phyloP scores from a whole-genome alignment of 352 stramenopile species.

The Pythium chondricola region DNA sequence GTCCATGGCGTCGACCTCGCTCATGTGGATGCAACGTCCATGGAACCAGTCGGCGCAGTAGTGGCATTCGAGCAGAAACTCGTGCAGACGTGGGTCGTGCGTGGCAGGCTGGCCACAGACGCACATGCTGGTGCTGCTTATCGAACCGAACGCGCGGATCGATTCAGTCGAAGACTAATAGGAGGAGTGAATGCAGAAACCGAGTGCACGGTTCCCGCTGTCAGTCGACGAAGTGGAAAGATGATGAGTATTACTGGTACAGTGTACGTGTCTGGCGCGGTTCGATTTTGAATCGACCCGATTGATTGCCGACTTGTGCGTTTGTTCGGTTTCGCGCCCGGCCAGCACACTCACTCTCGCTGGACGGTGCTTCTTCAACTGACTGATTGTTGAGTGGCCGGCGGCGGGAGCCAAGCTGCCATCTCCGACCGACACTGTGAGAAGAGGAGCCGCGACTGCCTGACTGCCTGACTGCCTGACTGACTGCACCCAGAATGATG shows the following conservation, averaged over 20 bases:
- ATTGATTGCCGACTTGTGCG: too few relatives aligned
- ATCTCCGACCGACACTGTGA: too few relatives aligned
- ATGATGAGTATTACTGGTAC: background rate
- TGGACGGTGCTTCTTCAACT: background rate
- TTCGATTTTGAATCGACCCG: too few relatives aligned
- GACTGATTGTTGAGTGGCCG: too few relatives aligned
- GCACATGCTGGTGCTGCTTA: conserved; percentile 14
- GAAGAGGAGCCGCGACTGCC: too few relatives aligned
- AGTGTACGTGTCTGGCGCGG: background rate
- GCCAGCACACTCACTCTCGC: background rate
- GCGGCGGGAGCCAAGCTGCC: too few relatives aligned
- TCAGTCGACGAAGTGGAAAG: background rate
- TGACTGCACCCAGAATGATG: too few relatives aligned
- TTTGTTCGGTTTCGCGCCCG: background rate
- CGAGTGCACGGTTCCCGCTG: background rate
- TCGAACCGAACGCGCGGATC: background rate
- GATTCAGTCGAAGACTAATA: too few relatives aligned
- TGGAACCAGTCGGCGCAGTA: conserved; percentile 65
- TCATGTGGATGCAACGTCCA: conserved; percentile 43
- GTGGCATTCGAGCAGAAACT: conserved; percentile 63
- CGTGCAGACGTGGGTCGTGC: conserved; percentile 15
- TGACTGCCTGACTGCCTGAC: too few relatives aligned
- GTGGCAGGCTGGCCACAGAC: conserved; percentile 18
- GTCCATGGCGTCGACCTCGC: conserved; percentile 48
- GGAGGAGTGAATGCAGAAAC: background rate